Percentiles rank a stretch among this genome's conserved stretches.
These are phyloP conservation scores for Cryoendolithus antarcticus DNA, from an alignment of 2,329 filamentous ascomycete genomes.

Conservation along the genomic window DNA sequence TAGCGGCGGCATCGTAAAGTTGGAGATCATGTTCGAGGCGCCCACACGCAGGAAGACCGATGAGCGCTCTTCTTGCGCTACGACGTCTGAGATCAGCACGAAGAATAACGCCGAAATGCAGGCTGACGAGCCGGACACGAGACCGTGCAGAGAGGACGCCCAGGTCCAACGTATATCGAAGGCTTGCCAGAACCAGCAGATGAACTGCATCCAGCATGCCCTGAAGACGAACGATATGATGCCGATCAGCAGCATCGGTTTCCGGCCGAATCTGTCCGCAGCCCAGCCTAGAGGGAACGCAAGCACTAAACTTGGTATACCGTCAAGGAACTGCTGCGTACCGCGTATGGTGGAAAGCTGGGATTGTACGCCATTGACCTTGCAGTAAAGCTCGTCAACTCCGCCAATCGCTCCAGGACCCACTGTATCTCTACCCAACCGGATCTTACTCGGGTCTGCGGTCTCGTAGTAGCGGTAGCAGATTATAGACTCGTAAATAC, in stretches of 20 bases:
- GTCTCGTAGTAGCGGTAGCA: constrained; percentile 39
- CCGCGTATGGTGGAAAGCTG: constrained; percentile 42
- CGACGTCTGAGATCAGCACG: constrained; percentile 21
- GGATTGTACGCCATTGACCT: constrained; percentile 37
- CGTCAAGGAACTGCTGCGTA: constrained; percentile 34
- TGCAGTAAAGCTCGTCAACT: constrained; percentile 35
- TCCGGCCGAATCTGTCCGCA: constrained; percentile 24
- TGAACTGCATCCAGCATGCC: constrained; percentile 18
- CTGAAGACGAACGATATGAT: constrained; percentile 14
- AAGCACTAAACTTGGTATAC: constrained; percentile 28
- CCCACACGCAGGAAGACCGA: constrained; percentile 20
- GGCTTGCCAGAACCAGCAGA: constrained; percentile 24
- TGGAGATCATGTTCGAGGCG: constrained; percentile 16
- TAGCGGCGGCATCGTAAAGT: constrained; percentile 22
- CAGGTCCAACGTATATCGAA: constrained; percentile 22
- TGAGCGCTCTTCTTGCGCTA: constrained; percentile 15
- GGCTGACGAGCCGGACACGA: constrained; percentile 18
- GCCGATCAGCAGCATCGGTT: constrained; percentile 19
- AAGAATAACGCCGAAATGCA: constrained; percentile 18
- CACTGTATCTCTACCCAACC: constrained; percentile 13
- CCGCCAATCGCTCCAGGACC: constrained; percentile 21
- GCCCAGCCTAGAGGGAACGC: constrained; percentile 24
- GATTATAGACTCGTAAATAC: constrained; percentile 42
- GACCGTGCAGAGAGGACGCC: constrained; percentile 17
- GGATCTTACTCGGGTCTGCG: constrained; percentile 21